These are phyloP conservation scores for Abrus pulchellus DNA, from an alignment of 306 rosid species.

Conservation along the genomic window DNA sequence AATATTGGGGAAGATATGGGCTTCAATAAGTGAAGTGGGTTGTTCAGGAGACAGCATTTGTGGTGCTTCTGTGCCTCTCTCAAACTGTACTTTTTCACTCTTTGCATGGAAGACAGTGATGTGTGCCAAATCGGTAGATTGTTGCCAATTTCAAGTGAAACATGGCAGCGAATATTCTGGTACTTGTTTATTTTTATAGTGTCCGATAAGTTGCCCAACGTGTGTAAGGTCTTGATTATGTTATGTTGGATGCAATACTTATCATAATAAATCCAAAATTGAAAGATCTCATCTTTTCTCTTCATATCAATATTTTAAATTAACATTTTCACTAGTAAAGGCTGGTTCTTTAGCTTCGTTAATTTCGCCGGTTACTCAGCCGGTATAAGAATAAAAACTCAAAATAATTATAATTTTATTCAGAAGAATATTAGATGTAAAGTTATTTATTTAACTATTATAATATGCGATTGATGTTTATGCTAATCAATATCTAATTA, in stretches of 20 bases:
- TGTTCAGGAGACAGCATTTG: not conserved
- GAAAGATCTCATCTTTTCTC: too few relatives aligned
- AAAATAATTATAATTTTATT: too few relatives aligned
- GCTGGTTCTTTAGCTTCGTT: too few relatives aligned
- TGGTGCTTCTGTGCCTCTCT: constrained; percentile 19
- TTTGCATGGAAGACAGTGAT: not conserved
- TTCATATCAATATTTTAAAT: too few relatives aligned
- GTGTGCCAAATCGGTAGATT: not conserved
- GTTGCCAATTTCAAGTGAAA: not conserved
- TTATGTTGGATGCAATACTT: not conserved
- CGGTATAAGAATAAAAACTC: too few relatives aligned
- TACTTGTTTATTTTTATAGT: not conserved
- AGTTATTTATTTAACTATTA: too few relatives aligned
- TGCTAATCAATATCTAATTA: too few relatives aligned
- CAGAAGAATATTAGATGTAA: too few relatives aligned
- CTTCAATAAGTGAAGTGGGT: not conserved
- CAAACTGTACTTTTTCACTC: not conserved
- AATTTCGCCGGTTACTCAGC: too few relatives aligned
- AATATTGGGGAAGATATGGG: not conserved
- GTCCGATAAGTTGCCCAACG: not conserved
- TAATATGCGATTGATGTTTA: too few relatives aligned
- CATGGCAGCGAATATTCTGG: constrained; percentile 10
- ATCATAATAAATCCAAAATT: not conserved
- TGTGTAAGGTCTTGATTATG: not conserved
- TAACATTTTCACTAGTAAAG: too few relatives aligned